Evolutionary conservation across 768 basidiomycete species (phyloP).

Genomic region (Panaeolus papilionaceus): DNA sequence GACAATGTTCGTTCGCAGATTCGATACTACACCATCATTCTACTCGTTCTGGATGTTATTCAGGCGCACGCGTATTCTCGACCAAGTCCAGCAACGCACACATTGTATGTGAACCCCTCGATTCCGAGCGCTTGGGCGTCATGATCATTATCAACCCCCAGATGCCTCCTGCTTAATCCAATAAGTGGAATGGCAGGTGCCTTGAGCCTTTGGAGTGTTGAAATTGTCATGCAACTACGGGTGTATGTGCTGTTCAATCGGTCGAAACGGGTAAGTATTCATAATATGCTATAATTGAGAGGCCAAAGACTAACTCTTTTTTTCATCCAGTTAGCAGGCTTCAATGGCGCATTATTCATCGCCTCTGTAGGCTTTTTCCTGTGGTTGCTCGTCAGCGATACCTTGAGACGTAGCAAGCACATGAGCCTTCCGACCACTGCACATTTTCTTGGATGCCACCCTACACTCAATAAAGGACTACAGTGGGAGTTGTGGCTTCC

Average conservation of each 20-base stretch:
- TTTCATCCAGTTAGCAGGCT: constrained; percentile 39
- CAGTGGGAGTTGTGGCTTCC: constrained; percentile 55
- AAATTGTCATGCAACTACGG: constrained; percentile 55
- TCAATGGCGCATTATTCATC: constrained; percentile 46
- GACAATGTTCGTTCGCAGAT: constrained; percentile 35
- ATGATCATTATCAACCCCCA: constrained; percentile 22
- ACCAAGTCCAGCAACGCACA: constrained; percentile 42
- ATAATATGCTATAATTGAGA: neutral
- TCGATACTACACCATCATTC: constrained; percentile 51
- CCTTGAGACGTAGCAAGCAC: constrained; percentile 36
- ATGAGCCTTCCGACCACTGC: constrained; percentile 41
- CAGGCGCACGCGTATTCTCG: constrained; percentile 50
- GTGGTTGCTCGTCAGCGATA: constrained; percentile 47
- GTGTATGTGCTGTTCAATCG: constrained; percentile 49
- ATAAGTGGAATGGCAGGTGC: constrained; percentile 49
- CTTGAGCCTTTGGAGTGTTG: constrained; percentile 52
- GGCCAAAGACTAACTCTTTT: neutral
- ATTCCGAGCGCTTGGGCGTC: neutral
- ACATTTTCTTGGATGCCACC: constrained; percentile 45
- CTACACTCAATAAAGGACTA: constrained; percentile 44
- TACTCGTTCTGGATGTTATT: constrained; percentile 48
- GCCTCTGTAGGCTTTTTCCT: constrained; percentile 47
- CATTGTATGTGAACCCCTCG: constrained; percentile 35
- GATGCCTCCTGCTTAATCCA: constrained; percentile 51
- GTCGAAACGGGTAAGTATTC: constrained; percentile 38